Percentiles rank a stretch among this genome's conserved stretches.
phyloP scores from a whole-genome alignment of 2,329 filamentous ascomycete genomes.

The Cladophialophora exuberans region DNA sequence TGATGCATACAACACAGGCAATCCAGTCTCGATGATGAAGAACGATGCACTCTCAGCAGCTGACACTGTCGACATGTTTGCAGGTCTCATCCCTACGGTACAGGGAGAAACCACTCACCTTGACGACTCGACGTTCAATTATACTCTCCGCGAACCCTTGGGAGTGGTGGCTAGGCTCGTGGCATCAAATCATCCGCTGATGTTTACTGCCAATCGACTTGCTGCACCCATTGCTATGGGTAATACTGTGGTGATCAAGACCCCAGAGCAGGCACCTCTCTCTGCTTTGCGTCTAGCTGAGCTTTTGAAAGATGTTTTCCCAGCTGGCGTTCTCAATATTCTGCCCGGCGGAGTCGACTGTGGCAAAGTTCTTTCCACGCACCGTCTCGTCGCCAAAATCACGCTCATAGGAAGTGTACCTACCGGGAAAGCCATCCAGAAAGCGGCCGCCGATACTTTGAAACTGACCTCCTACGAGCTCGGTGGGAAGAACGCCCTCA shows the following conservation, averaged over 20 bases:
- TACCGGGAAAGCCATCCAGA: conserved; percentile 44
- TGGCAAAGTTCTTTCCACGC: conserved; percentile 37
- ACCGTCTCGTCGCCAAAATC: conserved; percentile 46
- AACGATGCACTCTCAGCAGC: conserved; percentile 32
- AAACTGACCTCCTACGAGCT: conserved; percentile 67
- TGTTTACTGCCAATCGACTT: conserved; percentile 80
- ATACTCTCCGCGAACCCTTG: conserved; percentile 74
- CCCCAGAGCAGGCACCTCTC: conserved; percentile 64
- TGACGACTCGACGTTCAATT: conserved; percentile 65
- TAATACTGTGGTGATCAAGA: conserved; percentile 62
- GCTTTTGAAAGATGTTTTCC: conserved; percentile 41
- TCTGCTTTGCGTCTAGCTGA: conserved; percentile 51
- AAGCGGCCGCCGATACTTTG: conserved; percentile 45
- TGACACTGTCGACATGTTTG: conserved; percentile 34
- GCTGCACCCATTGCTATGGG: conserved; percentile 65
- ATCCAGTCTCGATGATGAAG: conserved; percentile 34
- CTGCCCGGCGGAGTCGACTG: conserved; percentile 37
- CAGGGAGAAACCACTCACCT: conserved; percentile 35
- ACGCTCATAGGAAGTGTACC: conserved; percentile 43
- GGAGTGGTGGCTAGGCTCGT: conserved; percentile 81
- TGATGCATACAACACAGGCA: conserved; percentile 39
- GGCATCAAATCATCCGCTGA: conserved; percentile 79
- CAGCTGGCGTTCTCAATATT: conserved; percentile 45
- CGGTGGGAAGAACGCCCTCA: conserved; percentile 66
- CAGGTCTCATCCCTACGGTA: conserved; percentile 34